Conservation (phyloP, 495 filamentous ascomycete species). For the Halenospora varia region DNA sequence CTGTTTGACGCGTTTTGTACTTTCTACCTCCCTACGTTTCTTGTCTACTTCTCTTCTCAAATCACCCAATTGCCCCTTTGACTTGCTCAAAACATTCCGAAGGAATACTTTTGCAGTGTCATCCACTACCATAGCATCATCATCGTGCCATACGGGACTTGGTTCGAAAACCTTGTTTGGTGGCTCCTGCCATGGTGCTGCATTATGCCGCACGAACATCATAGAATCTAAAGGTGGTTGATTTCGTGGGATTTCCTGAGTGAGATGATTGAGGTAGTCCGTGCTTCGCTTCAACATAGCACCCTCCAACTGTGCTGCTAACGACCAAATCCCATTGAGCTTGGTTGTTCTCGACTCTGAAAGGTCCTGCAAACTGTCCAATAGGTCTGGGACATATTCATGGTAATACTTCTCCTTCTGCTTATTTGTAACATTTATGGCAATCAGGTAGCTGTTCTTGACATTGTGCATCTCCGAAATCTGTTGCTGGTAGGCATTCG, state of each 20-base stretch:
- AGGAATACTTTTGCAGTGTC: conserved; percentile 85
- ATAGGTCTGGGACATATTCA: conserved; percentile 89
- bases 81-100: conserved; percentile 86
- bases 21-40: conserved; percentile 79
- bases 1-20: conserved; percentile 63
- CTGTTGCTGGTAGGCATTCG: conserved; percentile 85
- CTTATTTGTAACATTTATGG: conserved; percentile 93
- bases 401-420: conserved; percentile 96
- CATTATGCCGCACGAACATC: conserved; percentile 96
- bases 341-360: conserved; percentile 81
- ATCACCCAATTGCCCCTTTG: conserved; percentile 74
- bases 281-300: conserved; percentile 65
- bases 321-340: conserved; percentile 81
- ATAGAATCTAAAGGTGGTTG: conserved; percentile 84
- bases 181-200: conserved; percentile 75
- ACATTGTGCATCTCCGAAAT: conserved; percentile 90
- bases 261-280: conserved; percentile 63
- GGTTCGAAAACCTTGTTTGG: conserved; percentile 83
- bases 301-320: conserved; percentile 74
- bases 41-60: conserved; percentile 77
- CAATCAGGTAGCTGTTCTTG: conserved; percentile 96
- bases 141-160: conserved; percentile 96
- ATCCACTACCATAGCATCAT: conserved; percentile 75
- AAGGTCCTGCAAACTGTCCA: conserved; percentile 88
- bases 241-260: conserved; percentile 83